Evolutionary conservation across 345 rosid genomes (phyloP).

Genomic region (Linum usitatissimum): DNA sequence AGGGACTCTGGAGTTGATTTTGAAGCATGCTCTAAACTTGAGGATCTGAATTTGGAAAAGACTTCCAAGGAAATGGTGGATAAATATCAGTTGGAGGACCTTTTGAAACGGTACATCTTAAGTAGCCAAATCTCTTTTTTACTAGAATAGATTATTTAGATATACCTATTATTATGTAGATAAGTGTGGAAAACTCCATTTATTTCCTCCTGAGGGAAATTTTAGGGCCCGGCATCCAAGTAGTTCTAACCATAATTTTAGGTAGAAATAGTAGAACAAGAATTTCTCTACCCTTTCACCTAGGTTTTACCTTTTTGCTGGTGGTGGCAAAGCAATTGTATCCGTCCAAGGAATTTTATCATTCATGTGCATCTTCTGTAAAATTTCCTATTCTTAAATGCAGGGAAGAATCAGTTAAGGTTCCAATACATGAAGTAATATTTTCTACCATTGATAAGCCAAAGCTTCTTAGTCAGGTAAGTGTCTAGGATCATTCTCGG

Average conservation of each 20-base stretch:
- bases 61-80: constrained; percentile 27
- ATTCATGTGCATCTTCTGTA: neutral
- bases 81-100: constrained; percentile 17
- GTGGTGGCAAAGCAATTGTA: neutral
- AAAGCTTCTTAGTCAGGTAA: constrained; percentile 71
- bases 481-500: constrained; percentile 1
- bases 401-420: constrained; percentile 33
- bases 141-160: too few species aligned
- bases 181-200: too few species aligned
- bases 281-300: neutral
- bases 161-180: too few species aligned
- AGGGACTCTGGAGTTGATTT: constrained; percentile 42
- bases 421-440: constrained; percentile 55
- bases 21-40: constrained; percentile 66
- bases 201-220: neutral
- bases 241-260: neutral
- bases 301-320: neutral
- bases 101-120: constrained; percentile 30
- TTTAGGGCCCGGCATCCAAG: neutral
- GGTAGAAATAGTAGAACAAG: neutral
- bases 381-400: constrained; percentile 10
- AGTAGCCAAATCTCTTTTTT: neutral
- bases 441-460: constrained; percentile 65
- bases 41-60: constrained; percentile 65
- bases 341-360: neutral